Percentiles rank a stretch among this genome's conserved stretches.
Evolutionary conservation across 2,329 filamentous ascomycete species (phyloP).

Genomic region (Colletotrichum paranaense): DNA sequence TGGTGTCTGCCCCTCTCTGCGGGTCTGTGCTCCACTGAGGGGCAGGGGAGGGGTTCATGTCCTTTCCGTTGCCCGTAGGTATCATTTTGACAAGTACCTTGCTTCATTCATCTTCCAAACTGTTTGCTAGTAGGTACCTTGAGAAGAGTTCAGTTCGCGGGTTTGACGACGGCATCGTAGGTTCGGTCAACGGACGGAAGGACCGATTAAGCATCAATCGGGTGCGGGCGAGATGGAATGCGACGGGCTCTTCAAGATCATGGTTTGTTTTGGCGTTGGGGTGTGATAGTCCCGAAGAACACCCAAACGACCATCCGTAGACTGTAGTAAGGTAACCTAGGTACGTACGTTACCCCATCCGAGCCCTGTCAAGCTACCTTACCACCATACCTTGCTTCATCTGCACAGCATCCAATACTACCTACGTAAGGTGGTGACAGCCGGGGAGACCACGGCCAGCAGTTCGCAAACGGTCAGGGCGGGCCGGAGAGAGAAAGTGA

Average conservation of each 20-base stretch:
- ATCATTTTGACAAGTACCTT: no score
- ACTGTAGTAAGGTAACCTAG: no score
- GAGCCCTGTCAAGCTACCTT: background rate
- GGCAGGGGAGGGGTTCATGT: background rate
- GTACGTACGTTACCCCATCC: background rate
- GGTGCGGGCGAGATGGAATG: background rate
- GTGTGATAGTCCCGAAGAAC: constrained; percentile 6
- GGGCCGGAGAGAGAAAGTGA: background rate
- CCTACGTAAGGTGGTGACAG: background rate
- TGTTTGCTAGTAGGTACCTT: no score
- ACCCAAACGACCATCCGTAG: background rate
- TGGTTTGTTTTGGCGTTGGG: background rate
- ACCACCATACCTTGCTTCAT: background rate
- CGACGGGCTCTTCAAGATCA: constrained; percentile 11
- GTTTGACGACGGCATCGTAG: background rate
- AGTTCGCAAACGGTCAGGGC: background rate
- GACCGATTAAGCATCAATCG: background rate
- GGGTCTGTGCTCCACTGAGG: background rate
- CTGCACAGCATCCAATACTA: background rate
- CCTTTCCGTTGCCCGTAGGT: no score
- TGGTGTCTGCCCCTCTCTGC: background rate
- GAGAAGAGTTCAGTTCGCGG: no score
- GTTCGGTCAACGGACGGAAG: background rate
- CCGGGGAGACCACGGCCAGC: background rate
- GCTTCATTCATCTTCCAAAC: no score